Evolutionary conservation across 108 stramenopile species (phyloP), one percentile per base, ranked within the genome.

Genomic region (Conticribra guillardii): DNA sequence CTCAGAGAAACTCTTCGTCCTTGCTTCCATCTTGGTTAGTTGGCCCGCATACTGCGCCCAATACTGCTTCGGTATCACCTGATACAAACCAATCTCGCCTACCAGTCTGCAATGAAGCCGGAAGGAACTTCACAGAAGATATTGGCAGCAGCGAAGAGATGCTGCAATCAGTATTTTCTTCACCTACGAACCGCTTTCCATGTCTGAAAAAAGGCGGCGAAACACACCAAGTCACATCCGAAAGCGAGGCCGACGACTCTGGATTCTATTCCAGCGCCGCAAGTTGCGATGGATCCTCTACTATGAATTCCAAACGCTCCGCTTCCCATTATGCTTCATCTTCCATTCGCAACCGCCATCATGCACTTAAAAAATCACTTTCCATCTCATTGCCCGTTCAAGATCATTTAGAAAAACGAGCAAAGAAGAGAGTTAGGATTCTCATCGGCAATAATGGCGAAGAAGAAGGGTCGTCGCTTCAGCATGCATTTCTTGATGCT

Each of bases 201-300:
- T 5, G 37, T 9, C 5, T 5, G 8, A 41, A 41, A 41, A 41
- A 41, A 41, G 11, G 37, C 5, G 37, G 37, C 5, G 37, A 41
- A 5, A 41, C 11, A 41, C 37, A 41, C 37, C 54, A 54, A n/a
- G 45, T 67, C 4, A 67, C 47, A 69, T 59, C 68, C 2, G 68
- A 69, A 56, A 69, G 68, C n/a, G 68, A 69, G 31, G 57, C 68
- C 56, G 68, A 69, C 26, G 66, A 45, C 34, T 67, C 66, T 19
- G 21, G 19, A 16, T 5, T 46, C 28, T 55, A 29, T 18, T 54
- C 44, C 3, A 46, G 66, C 29, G 37, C 11, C 32, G 29, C 27
- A 24, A 67, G 54, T 28, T 29, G 21, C 41, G 52, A 65, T 18
- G 57, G 34, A 11, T 54, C 64, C 11, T 37, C n/a, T n/a, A n/a